These are phyloP conservation scores for Spathaspora sp. DNA, from an alignment of 805 yeast species.

Conservation along the genomic window DNA sequence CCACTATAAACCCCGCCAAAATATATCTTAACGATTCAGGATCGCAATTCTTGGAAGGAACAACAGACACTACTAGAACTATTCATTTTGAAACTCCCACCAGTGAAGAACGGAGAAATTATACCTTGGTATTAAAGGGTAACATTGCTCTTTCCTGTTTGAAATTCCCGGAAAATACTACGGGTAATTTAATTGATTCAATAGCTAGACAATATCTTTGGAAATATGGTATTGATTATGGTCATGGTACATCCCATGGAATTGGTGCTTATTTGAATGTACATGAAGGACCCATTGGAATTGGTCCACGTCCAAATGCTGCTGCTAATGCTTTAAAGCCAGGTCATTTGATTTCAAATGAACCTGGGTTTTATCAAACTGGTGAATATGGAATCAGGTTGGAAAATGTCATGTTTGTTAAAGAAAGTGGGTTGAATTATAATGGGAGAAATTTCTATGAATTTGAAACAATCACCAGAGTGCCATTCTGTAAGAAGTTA, in stretches of 20 bases:
- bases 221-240: constrained; percentile 54
- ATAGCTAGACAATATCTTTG: constrained; percentile 59
- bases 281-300: constrained; percentile 64
- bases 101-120: constrained; percentile 43
- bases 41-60: constrained; percentile 59
- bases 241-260: constrained; percentile 67
- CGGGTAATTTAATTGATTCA: constrained; percentile 52
- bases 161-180: constrained; percentile 52
- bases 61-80: constrained; percentile 64
- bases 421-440: constrained; percentile 37
- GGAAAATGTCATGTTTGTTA: constrained; percentile 47
- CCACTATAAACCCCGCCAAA: constrained; percentile 49
- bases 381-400: constrained; percentile 60
- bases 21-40: constrained; percentile 59
- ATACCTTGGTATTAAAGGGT: constrained; percentile 59
- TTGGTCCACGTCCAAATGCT: constrained; percentile 51
- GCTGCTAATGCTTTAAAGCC: constrained; percentile 41
- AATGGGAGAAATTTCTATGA: constrained; percentile 57
- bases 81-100: constrained; percentile 50
- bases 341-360: constrained; percentile 57
- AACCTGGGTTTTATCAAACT: constrained; percentile 61
- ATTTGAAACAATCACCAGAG: constrained; percentile 81
- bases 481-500: constrained; percentile 74
- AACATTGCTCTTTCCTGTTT: constrained; percentile 47
- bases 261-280: constrained; percentile 59